phyloP scores from a whole-genome alignment of 805 yeast species.

The Metschnikowia henanensis region DNA sequence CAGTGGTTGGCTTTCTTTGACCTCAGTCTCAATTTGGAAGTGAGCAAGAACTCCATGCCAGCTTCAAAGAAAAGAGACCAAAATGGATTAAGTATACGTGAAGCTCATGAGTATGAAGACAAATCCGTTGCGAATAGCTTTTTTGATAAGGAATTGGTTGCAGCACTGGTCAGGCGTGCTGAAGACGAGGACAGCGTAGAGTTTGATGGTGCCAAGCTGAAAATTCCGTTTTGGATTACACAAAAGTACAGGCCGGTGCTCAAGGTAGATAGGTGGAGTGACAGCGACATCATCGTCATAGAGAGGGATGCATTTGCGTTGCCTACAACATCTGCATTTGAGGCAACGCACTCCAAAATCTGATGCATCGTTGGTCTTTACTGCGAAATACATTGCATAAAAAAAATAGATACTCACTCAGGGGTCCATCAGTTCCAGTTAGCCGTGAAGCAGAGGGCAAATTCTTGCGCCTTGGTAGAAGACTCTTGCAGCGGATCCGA shows the following conservation, averaged over 20 bases:
- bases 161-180: constrained; percentile 10
- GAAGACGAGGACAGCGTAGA: constrained; percentile 30
- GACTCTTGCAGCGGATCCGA: constrained; percentile 66
- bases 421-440: neutral
- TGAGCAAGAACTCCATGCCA: constrained; percentile 27
- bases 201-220: constrained; percentile 20
- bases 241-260: constrained; percentile 74
- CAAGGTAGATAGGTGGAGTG: constrained; percentile 54
- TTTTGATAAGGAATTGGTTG: constrained; percentile 13
- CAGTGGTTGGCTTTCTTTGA: constrained; percentile 81
- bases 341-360: constrained; percentile 36
- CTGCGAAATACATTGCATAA: neutral
- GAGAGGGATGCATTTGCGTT: constrained; percentile 70
- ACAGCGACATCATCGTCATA: constrained; percentile 63
- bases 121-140: constrained; percentile 5
- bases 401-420: neutral
- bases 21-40: constrained; percentile 55
- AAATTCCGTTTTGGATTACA: constrained; percentile 68
- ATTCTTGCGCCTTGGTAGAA: constrained; percentile 69
- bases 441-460: constrained; percentile 13
- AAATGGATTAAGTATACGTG: constrained; percentile 40
- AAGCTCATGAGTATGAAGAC: constrained; percentile 24
- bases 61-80: constrained; percentile 42
- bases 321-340: constrained; percentile 63
- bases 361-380: neutral